Evolutionary conservation across 208 protist species (phyloP).

Genomic region (Acanthamoeba royreba): DNA sequence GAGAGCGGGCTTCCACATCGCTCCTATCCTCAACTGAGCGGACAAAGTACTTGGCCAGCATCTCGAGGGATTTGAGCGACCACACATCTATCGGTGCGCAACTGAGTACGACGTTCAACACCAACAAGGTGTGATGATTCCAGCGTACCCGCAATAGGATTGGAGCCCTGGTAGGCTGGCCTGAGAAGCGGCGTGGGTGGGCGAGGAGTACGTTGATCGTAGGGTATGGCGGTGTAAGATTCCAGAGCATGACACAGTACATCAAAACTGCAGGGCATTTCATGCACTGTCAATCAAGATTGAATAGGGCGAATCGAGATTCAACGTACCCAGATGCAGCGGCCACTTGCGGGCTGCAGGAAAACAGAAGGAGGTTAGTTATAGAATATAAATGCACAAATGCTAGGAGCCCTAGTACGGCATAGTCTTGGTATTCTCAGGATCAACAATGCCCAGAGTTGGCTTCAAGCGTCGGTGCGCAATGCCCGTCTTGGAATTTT

Average conservation of each 20-base stretch:
- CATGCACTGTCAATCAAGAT: constrained; percentile 34
- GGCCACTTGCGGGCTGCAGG: neutral
- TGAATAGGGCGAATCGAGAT: neutral
- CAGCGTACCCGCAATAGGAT: constrained; percentile 11
- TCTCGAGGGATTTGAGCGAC: constrained; percentile 53
- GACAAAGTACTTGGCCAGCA: constrained; percentile 56
- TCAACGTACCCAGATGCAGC: neutral
- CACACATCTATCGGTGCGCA: constrained; percentile 51
- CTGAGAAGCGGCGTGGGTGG: constrained; percentile 32
- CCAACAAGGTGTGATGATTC: neutral
- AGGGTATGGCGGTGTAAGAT: constrained; percentile 66
- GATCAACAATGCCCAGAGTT: constrained; percentile 58
- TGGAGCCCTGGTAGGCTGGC: constrained; percentile 63
- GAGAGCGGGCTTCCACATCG: constrained; percentile 41
- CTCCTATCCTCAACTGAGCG: constrained; percentile 33
- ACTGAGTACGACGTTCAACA: neutral
- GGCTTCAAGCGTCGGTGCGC: constrained; percentile 53
- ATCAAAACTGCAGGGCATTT: constrained; percentile 50
- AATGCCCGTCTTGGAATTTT: constrained; percentile 66
- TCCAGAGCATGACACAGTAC: constrained; percentile 69
- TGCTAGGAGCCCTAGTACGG: neutral
- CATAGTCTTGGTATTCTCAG: constrained; percentile 42
- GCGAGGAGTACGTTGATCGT: constrained; percentile 45
- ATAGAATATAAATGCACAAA: neutral
- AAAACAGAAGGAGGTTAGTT: neutral